These are phyloP conservation scores for Nicotiana otophora DNA, from an alignment of 257 asterid species.

Conservation along the genomic window DNA sequence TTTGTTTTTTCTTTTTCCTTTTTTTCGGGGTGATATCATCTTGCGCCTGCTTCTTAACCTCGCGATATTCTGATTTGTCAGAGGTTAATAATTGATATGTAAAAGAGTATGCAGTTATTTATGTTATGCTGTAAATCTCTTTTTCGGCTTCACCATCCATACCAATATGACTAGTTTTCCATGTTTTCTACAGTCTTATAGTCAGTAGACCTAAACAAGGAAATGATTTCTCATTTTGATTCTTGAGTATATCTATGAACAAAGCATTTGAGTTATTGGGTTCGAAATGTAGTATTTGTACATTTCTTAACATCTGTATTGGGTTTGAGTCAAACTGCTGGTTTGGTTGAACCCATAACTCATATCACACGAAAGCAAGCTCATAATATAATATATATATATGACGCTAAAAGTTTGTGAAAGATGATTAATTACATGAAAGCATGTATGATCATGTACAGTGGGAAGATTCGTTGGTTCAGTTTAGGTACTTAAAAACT, in stretches of 20 bases:
- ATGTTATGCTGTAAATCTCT: neutral
- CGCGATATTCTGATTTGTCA: neutral
- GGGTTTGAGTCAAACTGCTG: too few relatives aligned
- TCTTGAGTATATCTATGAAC: neutral
- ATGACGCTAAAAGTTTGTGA: too few relatives aligned
- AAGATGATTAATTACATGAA: too few relatives aligned
- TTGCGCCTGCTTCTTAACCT: neutral
- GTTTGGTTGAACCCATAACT: too few relatives aligned
- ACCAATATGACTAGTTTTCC: neutral
- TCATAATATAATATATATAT: too few relatives aligned
- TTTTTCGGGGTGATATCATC: neutral
- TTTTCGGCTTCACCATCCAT: neutral
- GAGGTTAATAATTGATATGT: neutral
- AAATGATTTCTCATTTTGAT: neutral
- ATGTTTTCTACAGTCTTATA: neutral
- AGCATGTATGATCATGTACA: too few relatives aligned
- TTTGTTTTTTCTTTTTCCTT: neutral
- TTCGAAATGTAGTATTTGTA: too few relatives aligned
- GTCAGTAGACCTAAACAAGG: neutral
- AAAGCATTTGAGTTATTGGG: too few relatives aligned
- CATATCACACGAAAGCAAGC: too few relatives aligned
- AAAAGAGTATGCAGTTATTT: neutral
- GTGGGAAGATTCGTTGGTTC: too few relatives aligned
- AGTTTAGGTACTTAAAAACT: too few relatives aligned
- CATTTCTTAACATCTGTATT: too few relatives aligned